Base-by-base conservation (phyloP, 2,329 filamentous ascomycete species). In the Verticillium longisporum region DNA sequence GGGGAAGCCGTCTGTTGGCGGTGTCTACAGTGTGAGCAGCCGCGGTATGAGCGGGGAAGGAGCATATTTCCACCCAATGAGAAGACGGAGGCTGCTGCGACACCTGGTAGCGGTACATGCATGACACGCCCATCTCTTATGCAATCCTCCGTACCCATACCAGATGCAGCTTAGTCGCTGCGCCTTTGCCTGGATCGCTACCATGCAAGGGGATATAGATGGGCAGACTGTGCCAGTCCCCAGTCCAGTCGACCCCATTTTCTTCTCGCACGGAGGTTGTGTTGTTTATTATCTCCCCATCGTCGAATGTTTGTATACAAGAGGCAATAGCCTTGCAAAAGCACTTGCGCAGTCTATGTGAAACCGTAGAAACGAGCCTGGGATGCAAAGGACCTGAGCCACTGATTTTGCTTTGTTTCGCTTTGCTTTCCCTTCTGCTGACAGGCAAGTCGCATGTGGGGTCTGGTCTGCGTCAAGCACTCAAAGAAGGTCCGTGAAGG, bases 41-140 rank as follows among this genome's bases (percentile, higher is more conserved):
- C 56, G 59, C 59, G 55, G 59, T 31, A 50, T 57, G 41, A 64
- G 61, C 64, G 64, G 64, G 62, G 61, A 63, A 64, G 21, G 37
- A 34, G n/a, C 9, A 14, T 31, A 18, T 57, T 34, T n/a, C 34
- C 56, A 33, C 11, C 64, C 64, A 65, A 64, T 65, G 38, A 59
- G 9, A 53, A 9, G 6, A 3, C 45, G 10, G 45, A 54, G 3
- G 2, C 18, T 41, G 18, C 6, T 34, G 15, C 1, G 3, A 37
- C 21, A 18, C 61, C 56, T 45, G 57, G 61, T 65, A 61, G 38
- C 32, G 37, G 26, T 65, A 65, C 64, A 62, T 57, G 55, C 57
- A 54, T 57, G 26, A 61, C 56, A 50, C 21, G 64, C 64, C 60
- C 60, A 50, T 10, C 34, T 7, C 59, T 41, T 55, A 58, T 64